Percentiles rank a stretch among this genome's conserved stretches.
These are phyloP conservation scores for Fragilaria radians DNA, from an alignment of 108 stramenopile genomes.

Conservation along the genomic window DNA sequence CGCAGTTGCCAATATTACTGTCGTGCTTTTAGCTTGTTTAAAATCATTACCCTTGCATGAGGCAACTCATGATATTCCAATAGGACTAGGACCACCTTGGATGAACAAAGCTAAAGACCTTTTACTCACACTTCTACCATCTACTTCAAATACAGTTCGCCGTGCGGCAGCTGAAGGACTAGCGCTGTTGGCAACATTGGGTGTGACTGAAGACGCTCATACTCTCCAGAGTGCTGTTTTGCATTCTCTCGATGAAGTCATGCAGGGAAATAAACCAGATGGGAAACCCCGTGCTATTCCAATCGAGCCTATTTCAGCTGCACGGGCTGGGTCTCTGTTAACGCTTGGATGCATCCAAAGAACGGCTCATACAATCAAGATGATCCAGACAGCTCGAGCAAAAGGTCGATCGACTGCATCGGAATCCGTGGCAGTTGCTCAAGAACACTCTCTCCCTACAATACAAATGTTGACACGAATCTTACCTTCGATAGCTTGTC, in stretches of 20 bases:
- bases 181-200: constrained; percentile 65
- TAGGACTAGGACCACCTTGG: constrained; percentile 80
- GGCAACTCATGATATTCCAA: constrained; percentile 57
- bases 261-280: constrained; percentile 42
- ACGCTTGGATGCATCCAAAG: constrained; percentile 77
- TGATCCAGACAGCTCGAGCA: constrained; percentile 23
- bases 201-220: constrained; percentile 71
- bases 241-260: constrained; percentile 74
- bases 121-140: constrained; percentile 59
- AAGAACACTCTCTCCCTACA: constrained; percentile 35
- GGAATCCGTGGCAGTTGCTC: constrained; percentile 18
- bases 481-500: constrained; percentile 57
- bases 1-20: constrained; percentile 49
- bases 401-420: constrained; percentile 25
- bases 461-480: constrained; percentile 79
- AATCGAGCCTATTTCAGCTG: constrained; percentile 46
- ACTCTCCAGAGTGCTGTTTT: constrained; percentile 74
- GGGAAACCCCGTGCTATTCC: constrained; percentile 33
- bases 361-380: constrained; percentile 32
- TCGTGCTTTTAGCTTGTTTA: constrained; percentile 67
- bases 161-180: constrained; percentile 81
- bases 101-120: constrained; percentile 75
- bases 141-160: constrained; percentile 42
- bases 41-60: constrained; percentile 70
- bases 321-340: constrained; percentile 58